phyloP scores from a whole-genome alignment of 208 protist species.

The Acanthamoeba rhysodes region DNA sequence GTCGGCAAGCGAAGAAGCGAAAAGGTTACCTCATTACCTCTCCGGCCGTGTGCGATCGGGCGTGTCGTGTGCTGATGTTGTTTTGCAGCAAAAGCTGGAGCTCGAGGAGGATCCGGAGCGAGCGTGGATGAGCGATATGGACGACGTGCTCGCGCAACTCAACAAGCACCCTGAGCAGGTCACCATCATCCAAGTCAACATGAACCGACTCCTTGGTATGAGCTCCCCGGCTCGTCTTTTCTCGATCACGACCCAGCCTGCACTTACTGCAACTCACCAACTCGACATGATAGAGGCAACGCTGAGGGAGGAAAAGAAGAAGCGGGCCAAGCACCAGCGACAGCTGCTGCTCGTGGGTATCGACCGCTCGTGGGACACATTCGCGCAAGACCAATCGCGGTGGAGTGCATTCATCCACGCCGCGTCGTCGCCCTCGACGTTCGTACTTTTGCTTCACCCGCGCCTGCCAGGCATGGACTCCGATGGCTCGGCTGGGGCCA shows the following conservation, averaged over 20 bases:
- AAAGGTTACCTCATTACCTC: background rate
- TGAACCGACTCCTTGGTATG: background rate
- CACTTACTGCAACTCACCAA: background rate
- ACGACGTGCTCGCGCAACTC: constrained; percentile 8
- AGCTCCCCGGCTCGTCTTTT: background rate
- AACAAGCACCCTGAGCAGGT: constrained; percentile 8
- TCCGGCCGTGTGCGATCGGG: background rate
- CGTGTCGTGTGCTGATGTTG: background rate
- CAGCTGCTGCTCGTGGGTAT: background rate
- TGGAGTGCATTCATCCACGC: background rate
- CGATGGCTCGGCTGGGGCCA: background rate
- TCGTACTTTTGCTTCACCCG: constrained; percentile 11
- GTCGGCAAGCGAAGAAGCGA: background rate
- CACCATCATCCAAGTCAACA: background rate
- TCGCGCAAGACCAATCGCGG: background rate
- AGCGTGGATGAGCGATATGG: constrained; percentile 36
- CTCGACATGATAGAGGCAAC: background rate
- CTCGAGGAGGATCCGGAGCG: constrained; percentile 18
- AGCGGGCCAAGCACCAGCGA: background rate
- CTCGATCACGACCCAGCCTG: background rate
- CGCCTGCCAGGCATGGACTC: background rate
- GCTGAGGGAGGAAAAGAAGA: background rate
- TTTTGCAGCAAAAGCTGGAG: background rate
- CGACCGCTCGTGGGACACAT: background rate
- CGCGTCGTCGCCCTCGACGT: background rate